phyloP scores from a whole-genome alignment of 1,284 basidiomycete genomes.

The Austroboletus niveus region DNA sequence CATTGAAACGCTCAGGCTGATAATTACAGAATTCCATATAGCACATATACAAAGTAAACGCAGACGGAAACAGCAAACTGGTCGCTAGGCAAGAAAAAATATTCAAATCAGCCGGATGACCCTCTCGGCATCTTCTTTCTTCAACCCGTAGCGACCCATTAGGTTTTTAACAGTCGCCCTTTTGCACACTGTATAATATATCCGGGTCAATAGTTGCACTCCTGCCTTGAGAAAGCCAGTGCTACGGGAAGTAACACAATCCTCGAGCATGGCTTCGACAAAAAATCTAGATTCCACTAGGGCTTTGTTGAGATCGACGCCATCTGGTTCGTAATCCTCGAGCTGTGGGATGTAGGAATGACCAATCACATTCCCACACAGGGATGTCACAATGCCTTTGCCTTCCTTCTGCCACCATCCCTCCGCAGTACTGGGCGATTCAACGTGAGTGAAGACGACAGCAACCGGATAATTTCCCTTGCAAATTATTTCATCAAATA shows the following conservation, averaged over 20 bases:
- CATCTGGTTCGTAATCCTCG: background rate
- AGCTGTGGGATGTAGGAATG: slow-evolving; percentile 19
- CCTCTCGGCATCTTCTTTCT: too few relatives aligned
- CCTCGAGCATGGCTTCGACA: slow-evolving; percentile 7
- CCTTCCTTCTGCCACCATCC: slow-evolving; percentile 8
- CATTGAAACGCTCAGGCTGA: too few relatives aligned
- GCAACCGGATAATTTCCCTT: slow-evolving; percentile 28
- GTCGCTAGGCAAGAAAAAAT: too few relatives aligned
- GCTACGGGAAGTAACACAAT: slow-evolving; percentile 13
- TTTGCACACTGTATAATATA: too few relatives aligned
- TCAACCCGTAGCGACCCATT: too few relatives aligned
- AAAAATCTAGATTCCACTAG: slow-evolving; percentile 1
- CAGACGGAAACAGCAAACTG: too few relatives aligned
- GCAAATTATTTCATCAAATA: slow-evolving; percentile 28
- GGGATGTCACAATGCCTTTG: background rate
- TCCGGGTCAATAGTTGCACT: too few relatives aligned
- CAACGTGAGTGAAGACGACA: slow-evolving; percentile 24
- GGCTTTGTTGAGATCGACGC: background rate
- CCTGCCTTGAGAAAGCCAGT: too few relatives aligned
- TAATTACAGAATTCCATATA: too few relatives aligned
- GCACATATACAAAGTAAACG: too few relatives aligned
- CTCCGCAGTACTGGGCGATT: background rate
- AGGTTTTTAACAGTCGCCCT: too few relatives aligned
- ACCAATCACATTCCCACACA: slow-evolving; percentile 4
- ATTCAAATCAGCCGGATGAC: background rate